Evolutionary conservation across 108 stramenopile species (phyloP).

Genomic region (Mediolabrus comicus): DNA sequence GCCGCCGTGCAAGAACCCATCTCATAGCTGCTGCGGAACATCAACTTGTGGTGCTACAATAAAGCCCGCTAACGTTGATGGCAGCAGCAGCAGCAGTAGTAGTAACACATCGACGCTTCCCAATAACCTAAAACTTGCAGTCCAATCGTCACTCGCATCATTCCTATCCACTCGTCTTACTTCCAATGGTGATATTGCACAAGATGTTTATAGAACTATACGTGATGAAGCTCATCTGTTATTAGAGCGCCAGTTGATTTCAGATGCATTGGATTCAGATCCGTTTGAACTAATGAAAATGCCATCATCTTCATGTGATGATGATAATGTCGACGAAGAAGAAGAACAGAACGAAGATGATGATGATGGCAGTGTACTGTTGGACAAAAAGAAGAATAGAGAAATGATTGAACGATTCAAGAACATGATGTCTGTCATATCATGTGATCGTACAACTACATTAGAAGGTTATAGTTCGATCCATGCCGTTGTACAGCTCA

Average conservation of each 20-base stretch:
- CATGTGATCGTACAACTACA: slow-evolving; percentile 50
- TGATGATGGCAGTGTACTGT: neutral
- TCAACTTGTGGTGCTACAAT: neutral
- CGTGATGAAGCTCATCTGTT: slow-evolving; percentile 60
- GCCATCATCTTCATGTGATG: slow-evolving; percentile 3
- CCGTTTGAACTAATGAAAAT: slow-evolving; percentile 46
- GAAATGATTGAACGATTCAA: slow-evolving; percentile 49
- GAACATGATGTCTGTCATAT: slow-evolving; percentile 50
- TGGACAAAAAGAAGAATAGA: slow-evolving; percentile 24
- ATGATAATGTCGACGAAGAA: slow-evolving; percentile 10
- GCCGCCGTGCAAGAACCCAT: neutral
- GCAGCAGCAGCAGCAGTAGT: neutral
- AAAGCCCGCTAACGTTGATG: neutral
- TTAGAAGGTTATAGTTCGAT: slow-evolving; percentile 47
- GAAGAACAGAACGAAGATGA: slow-evolving; percentile 6
- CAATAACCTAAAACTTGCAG: slow-evolving; percentile 1
- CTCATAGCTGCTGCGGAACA: neutral
- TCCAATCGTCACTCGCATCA: neutral
- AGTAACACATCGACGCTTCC: neutral
- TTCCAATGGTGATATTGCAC: slow-evolving; percentile 22
- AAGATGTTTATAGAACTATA: slow-evolving; percentile 70
- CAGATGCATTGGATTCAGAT: slow-evolving; percentile 53
- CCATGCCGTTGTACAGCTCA: slow-evolving; percentile 47
- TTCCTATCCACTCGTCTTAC: slow-evolving; percentile 11
- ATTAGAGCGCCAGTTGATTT: slow-evolving; percentile 50